Evolutionary conservation across 176 grass and related monocot species (phyloP).

Genomic region (Eremochloa ophiuroides): DNA sequence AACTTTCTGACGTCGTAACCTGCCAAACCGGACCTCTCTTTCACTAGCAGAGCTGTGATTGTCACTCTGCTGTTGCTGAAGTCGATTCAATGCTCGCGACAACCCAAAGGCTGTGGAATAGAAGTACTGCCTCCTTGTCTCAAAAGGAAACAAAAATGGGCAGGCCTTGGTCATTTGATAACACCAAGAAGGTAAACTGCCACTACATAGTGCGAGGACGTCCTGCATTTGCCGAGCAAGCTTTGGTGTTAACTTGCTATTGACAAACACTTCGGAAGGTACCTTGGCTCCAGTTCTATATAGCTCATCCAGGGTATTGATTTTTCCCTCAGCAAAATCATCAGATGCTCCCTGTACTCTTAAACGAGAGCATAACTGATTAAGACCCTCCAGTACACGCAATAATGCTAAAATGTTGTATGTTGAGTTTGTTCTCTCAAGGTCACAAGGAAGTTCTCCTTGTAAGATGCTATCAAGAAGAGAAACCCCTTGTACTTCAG

Average conservation of each 20-base stretch:
- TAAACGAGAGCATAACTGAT: slow-evolving; percentile 68
- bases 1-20: slow-evolving; percentile 73
- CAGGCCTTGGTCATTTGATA: slow-evolving; percentile 78
- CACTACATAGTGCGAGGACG: slow-evolving; percentile 76
- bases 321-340: slow-evolving; percentile 72
- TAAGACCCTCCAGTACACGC: slow-evolving; percentile 63
- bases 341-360: slow-evolving; percentile 49
- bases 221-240: slow-evolving; percentile 85
- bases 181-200: slow-evolving; percentile 85
- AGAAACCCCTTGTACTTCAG: slow-evolving; percentile 37
- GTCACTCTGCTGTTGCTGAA: slow-evolving; percentile 86
- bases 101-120: slow-evolving; percentile 84
- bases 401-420: slow-evolving; percentile 82
- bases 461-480: slow-evolving; percentile 91
- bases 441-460: slow-evolving; percentile 80
- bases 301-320: slow-evolving; percentile 43
- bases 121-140: slow-evolving; percentile 86
- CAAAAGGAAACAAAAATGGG: slow-evolving; percentile 88
- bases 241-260: slow-evolving; percentile 83
- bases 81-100: slow-evolving; percentile 78
- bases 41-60: slow-evolving; percentile 52
- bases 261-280: slow-evolving; percentile 72
- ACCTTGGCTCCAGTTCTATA: slow-evolving; percentile 53
- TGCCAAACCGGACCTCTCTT: slow-evolving; percentile 71
- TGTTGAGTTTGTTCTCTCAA: slow-evolving; percentile 79